Conservation (phyloP, 2,329 filamentous ascomycete species). For the Fusarium subglutinans region DNA sequence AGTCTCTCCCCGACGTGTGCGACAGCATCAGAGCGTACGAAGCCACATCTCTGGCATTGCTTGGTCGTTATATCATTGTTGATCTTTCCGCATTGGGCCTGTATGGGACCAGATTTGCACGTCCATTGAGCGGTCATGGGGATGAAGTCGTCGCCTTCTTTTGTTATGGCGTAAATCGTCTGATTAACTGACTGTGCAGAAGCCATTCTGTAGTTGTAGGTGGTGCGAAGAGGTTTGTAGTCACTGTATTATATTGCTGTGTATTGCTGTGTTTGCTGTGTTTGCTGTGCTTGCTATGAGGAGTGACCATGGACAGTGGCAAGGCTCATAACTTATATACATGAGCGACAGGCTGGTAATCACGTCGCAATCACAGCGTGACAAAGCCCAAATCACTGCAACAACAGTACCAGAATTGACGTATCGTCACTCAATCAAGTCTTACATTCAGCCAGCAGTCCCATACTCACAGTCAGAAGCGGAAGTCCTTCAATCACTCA, state of each 20-base stretch:
- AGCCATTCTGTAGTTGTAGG: fast-evolving
- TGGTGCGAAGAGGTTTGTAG: neutral
- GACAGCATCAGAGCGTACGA: neutral
- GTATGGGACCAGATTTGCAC: neutral
- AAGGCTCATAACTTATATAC: neutral
- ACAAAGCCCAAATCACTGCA: neutral
- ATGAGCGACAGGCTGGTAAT: neutral
- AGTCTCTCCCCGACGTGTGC: neutral
- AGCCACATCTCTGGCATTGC: neutral
- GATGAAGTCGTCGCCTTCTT: neutral
- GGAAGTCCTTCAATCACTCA: neutral
- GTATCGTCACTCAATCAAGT: fast-evolving
- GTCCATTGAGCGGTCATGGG: neutral
- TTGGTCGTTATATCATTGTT: neutral
- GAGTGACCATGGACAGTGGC: neutral
- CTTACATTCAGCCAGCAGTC: neutral
- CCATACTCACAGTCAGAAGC: neutral
- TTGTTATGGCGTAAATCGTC: fast-evolving
- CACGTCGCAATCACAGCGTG: neutral
- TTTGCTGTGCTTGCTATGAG: neutral
- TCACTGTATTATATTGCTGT: neutral
- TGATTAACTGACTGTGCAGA: too few species aligned
- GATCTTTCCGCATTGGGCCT: neutral
- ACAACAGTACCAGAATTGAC: fast-evolving
- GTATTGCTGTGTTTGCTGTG: too few species aligned